Conservation (phyloP, 805 yeast species). For the Metschnikowia peoriensis region DNA sequence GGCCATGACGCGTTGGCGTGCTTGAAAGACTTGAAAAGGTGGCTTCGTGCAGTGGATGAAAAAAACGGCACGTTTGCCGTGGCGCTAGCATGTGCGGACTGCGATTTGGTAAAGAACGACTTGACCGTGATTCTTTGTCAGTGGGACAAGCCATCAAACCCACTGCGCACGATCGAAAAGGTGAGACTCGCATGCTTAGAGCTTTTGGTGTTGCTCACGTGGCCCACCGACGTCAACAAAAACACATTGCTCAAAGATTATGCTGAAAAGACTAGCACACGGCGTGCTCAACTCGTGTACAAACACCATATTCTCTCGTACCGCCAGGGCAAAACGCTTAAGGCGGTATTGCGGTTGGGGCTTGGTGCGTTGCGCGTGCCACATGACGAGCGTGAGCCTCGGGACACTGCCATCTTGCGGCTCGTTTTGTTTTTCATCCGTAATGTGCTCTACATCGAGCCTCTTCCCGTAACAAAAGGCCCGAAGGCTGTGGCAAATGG, state of each 20-base stretch:
- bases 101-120: conserved; percentile 71
- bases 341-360: conserved; percentile 67
- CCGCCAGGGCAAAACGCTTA: conserved; percentile 59
- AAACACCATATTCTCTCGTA: conserved; percentile 64
- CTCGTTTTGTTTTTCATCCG: conserved; percentile 72
- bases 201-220: conserved; percentile 75
- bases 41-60: conserved; percentile 86
- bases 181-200: conserved; percentile 75
- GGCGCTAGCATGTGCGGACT: conserved; percentile 82
- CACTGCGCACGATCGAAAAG: conserved; percentile 43
- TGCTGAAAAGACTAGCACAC: conserved; percentile 56
- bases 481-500: conserved; percentile 34
- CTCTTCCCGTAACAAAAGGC: conserved; percentile 54
- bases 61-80: conserved; percentile 69
- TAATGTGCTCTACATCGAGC: conserved; percentile 76
- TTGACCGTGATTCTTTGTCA: conserved; percentile 68
- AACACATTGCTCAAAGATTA: conserved; percentile 45
- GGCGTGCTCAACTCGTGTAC: conserved; percentile 54
- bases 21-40: conserved; percentile 79
- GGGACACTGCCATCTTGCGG: conserved; percentile 72
- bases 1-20: conserved; percentile 91
- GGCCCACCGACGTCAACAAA: conserved; percentile 73
- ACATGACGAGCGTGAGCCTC: conserved; percentile 55
- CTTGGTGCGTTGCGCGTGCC: conserved; percentile 55
- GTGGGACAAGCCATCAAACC: conserved; percentile 54